Base-by-base conservation (phyloP, 371 early-diverging fungal species). In the Mucor indicus region DNA sequence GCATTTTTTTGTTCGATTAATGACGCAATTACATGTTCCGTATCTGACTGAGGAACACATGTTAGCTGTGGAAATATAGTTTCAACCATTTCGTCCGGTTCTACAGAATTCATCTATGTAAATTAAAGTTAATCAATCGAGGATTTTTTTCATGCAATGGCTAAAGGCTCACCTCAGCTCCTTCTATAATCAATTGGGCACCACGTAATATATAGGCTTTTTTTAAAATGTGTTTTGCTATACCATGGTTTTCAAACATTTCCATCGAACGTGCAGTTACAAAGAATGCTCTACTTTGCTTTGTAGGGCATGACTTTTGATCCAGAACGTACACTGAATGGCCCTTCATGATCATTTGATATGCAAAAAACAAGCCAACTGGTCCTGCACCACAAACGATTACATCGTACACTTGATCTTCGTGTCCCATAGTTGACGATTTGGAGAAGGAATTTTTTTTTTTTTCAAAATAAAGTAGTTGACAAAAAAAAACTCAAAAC, bases 381-480 rank as follows among this genome's bases (percentile, higher is more conserved):
- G 70, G 70, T 6, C 66, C 66, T 15, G 66, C 66, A n/a, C 66
- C 70, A 48, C 50, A 52, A 22, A 69, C 38, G 23, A 69, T 20
- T 17, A 62, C 55, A 20, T 69, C 66, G 30, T 30, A 42, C 17
- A 12, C 24, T 39, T 7, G 5, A 29, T 16, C n/a, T 27, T 7
- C 29, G 5, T 27, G 5, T 27, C n/a, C n/a, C n/a, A n/a, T 27
- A 7, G 29, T 27, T 11, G 29, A 27, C 29, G 7, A 27, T 27
- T n/a, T n/a, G n/a, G n/a, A n/a, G n/a, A n/a, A n/a, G n/a, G n/a
- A n/a, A n/a, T n/a, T n/a, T n/a, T n/a, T n/a, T n/a, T n/a, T n/a
- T n/a, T n/a, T 27, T 11, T 27, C 11, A 27, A 27, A 7, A 5
- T 7, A 5, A 27, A 27, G 11, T 27, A 7, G 29, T 11, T 27